Evolutionary conservation across 345 rosid species (phyloP), one percentile per base, ranked within the genome.

Genomic region (Gossypium thurberi): DNA sequence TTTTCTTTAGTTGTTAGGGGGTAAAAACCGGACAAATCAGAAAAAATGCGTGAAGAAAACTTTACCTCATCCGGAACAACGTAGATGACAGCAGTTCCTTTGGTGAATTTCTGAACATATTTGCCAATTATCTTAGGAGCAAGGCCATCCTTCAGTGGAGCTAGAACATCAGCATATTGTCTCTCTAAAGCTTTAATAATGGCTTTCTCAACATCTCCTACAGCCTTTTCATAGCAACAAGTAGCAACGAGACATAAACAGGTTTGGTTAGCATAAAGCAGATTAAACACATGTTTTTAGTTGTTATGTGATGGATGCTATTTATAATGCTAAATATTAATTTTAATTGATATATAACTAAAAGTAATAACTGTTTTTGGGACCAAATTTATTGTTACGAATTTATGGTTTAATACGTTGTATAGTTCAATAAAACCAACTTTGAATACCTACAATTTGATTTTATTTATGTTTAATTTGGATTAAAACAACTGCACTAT

Each of bases 131-230:
- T 89, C 84, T 89, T 92, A 25, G 91, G 83, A 18, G 82, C 46
- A 72, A 87, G 69, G 69, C 87, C 91, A 53, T 94, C 99, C 85
- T 86, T 94, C 66, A 92, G 50, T 40, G 97, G 97, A 52, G 90
- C 85, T 72, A 94, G 80, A 50, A 94, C 88, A 72, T 92, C 99
- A 9, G 90, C 83, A 81, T 89, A 92, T 43, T 92, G 99, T 83
- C 85, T 91, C 83, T 92, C 96, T 82, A 95, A 80, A 50, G 93
- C 84, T 80, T 91, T 96, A 50, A 88, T 78, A 56, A 83, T 84
- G 11, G 96, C 97, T 80, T 89, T 95, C 82, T 95, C 97, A 15
- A 90, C 81, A 80, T 92, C 96, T 78, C 89, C 93, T 74, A 91
- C 82, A 73, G 92, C 99, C 99, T 92, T 74, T 78, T 61, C n/a